A percentile compares a stretch with the other conserved stretches of the same genome.
phyloP scores from a whole-genome alignment of 2,329 filamentous ascomycete species.

The Aspergillus terreus region DNA sequence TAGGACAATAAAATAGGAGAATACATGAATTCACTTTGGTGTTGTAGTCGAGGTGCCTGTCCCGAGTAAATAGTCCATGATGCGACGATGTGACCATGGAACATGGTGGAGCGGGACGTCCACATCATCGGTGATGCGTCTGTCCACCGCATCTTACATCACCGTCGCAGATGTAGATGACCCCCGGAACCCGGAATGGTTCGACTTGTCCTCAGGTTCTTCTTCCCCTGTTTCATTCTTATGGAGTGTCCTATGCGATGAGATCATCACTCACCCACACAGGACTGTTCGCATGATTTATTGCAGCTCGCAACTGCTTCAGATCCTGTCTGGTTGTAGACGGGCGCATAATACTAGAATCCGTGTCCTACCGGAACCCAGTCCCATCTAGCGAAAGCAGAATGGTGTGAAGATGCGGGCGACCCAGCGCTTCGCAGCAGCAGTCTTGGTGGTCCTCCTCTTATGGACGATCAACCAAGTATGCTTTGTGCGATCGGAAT shows the following conservation, averaged over 20 bases:
- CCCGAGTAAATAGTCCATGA: not conserved
- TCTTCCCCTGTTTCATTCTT: too few relatives aligned
- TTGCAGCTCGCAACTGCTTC: too few relatives aligned
- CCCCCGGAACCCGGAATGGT: too few relatives aligned
- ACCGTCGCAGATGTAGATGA: too few relatives aligned
- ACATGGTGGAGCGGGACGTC: not conserved
- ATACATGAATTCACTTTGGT: not conserved
- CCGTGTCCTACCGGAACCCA: not conserved
- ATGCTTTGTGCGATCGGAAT: slow-evolving; percentile 12
- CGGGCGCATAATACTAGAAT: not conserved
- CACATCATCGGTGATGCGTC: not conserved
- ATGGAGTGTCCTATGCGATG: too few relatives aligned
- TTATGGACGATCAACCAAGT: slow-evolving; percentile 19
- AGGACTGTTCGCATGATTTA: too few relatives aligned
- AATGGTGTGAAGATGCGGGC: not conserved
- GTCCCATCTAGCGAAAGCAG: not conserved
- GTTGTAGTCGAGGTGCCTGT: too few relatives aligned
- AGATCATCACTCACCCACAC: too few relatives aligned
- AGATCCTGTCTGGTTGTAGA: not conserved
- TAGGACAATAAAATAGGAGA: not conserved
- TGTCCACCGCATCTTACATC: too few relatives aligned
- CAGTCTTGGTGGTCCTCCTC: slow-evolving; percentile 14
- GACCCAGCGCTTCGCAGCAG: not conserved
- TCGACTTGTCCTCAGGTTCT: too few relatives aligned
- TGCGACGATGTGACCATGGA: not conserved